Evolutionary conservation across 345 rosid genomes (phyloP).

Genomic region (Brassica cretica): DNA sequence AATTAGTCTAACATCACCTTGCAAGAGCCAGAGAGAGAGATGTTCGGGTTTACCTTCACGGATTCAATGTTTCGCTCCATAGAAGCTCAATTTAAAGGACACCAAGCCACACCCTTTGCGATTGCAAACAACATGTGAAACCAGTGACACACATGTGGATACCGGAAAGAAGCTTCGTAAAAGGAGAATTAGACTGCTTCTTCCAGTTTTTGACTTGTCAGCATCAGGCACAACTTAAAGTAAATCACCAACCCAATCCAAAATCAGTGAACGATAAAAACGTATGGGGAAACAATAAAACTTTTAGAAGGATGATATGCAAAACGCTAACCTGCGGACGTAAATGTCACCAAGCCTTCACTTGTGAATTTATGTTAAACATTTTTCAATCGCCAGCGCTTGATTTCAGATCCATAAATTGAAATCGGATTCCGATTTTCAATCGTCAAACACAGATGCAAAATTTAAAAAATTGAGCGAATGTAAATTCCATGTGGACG

Average conservation of each 20-base stretch:
- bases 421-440: not conserved
- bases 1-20: too few species aligned
- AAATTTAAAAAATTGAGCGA: not conserved
- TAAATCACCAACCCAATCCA: not conserved
- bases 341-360: not conserved
- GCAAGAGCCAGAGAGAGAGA: too few species aligned
- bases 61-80: too few species aligned
- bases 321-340: not conserved
- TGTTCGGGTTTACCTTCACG: too few species aligned
- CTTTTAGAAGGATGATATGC: not conserved
- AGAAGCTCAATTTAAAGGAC: too few species aligned
- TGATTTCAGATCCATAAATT: not conserved
- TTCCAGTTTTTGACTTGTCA: too few species aligned
- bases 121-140: too few species aligned
- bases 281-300: not conserved
- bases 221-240: not conserved
- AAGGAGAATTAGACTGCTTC: too few species aligned
- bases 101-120: too few species aligned
- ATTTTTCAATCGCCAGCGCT: not conserved
- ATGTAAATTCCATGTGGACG: not conserved
- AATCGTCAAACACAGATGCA: not conserved
- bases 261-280: not conserved
- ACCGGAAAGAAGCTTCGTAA: too few species aligned
- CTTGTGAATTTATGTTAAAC: not conserved
- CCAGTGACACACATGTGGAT: too few species aligned